These are phyloP conservation scores for Citrus australasica DNA, from an alignment of 345 rosid species.

Conservation along the genomic window DNA sequence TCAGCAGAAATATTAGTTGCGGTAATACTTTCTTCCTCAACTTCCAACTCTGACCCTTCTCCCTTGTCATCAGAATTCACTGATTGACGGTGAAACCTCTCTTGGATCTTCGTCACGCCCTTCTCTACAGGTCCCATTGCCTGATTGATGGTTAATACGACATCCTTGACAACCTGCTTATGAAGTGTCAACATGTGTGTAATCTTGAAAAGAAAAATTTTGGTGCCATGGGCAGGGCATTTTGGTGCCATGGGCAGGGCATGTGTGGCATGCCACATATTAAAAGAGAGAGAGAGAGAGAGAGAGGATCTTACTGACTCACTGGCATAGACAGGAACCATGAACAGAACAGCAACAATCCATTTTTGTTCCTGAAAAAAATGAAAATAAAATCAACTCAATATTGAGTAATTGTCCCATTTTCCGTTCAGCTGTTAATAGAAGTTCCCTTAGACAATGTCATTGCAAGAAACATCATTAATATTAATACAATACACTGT, in stretches of 20 bases:
- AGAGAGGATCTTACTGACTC: conserved; percentile 59
- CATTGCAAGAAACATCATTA: too few relatives aligned
- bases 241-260: not conserved
- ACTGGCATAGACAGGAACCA: conserved; percentile 86
- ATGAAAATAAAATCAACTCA: not conserved
- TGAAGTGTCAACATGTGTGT: not conserved
- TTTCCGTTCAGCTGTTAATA: too few relatives aligned
- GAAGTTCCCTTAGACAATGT: too few relatives aligned
- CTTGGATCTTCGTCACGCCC: conserved; percentile 81
- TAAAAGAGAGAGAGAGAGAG: not conserved
- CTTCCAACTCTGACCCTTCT: conserved; percentile 31
- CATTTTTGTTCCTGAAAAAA: conserved; percentile 82
- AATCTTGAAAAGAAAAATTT: not conserved
- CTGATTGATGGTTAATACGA: conserved; percentile 80
- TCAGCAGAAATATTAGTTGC: not conserved
- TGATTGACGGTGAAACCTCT: conserved; percentile 44
- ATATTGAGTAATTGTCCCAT: not conserved
- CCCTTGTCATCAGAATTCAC: conserved; percentile 30
- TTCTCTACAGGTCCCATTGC: conserved; percentile 84
- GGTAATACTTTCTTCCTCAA: conserved; percentile 24
- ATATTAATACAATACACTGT: too few relatives aligned
- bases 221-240: not conserved
- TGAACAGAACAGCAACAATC: conserved; percentile 68
- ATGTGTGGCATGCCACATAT: not conserved
- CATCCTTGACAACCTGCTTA: conserved; percentile 68